Evolutionary conservation across 352 stramenopile genomes (phyloP).

Genomic region (Pythium insidiosum): DNA sequence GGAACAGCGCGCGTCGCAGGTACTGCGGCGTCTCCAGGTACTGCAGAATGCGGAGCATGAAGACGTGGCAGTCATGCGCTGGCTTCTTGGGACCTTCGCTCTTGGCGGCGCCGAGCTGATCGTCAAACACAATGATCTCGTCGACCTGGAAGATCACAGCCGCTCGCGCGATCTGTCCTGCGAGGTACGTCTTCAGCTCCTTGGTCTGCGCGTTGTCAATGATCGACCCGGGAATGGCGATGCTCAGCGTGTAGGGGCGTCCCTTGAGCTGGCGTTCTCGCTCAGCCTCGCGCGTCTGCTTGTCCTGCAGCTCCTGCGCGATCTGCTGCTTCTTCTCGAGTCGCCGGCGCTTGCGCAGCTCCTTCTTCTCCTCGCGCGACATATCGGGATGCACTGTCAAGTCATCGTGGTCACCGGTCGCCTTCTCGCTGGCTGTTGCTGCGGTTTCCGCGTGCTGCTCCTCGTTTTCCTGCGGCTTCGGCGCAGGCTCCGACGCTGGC

Average conservation of each 20-base stretch:
- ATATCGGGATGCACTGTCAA: slow-evolving; percentile 20
- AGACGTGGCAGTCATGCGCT: slow-evolving; percentile 73
- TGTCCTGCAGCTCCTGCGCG: slow-evolving; percentile 24
- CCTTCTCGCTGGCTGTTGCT: too few species aligned
- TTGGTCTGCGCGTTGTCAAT: slow-evolving; percentile 96
- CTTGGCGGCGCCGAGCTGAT: slow-evolving; percentile 77
- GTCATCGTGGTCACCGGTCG: too few species aligned
- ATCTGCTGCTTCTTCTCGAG: slow-evolving; percentile 36
- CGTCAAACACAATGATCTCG: slow-evolving; percentile 98
- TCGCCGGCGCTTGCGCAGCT: slow-evolving; percentile 68
- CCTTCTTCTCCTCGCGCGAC: slow-evolving; percentile 50
- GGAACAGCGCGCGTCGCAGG: slow-evolving; percentile 94
- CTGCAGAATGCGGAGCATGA: slow-evolving; percentile 90
- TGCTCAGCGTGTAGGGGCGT: slow-evolving; percentile 90
- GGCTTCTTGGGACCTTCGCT: slow-evolving; percentile 46
- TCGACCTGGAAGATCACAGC: slow-evolving; percentile 97
- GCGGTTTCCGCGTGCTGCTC: too few species aligned
- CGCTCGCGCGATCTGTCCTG: slow-evolving; percentile 93
- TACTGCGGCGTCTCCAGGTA: slow-evolving; percentile 99
- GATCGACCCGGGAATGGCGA: slow-evolving; percentile 94
- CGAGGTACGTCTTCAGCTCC: slow-evolving; percentile 95
- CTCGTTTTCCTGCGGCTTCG: slow-evolving; percentile 7
- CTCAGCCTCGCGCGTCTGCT: slow-evolving; percentile 23
- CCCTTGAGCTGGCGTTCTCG: slow-evolving; percentile 42
- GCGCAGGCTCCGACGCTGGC: slow-evolving; percentile 12